These are phyloP conservation scores for Termitomyces sp. DNA, from an alignment of 768 basidiomycete species.

Conservation along the genomic window DNA sequence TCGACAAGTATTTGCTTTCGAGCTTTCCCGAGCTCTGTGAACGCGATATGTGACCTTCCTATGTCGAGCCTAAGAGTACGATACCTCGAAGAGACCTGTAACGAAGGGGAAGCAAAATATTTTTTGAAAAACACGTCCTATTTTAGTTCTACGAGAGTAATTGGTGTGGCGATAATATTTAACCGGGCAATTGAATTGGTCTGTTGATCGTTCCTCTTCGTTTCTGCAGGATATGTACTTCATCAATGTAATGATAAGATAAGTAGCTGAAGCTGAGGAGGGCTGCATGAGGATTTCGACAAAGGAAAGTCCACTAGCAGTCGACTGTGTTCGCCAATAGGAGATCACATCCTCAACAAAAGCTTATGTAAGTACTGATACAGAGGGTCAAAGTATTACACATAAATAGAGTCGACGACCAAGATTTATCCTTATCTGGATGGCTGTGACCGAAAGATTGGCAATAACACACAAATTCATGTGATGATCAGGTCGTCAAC, in stretches of 20 bases:
- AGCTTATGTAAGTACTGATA: too few relatives aligned
- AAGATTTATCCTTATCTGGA: too few relatives aligned
- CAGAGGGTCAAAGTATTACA: too few relatives aligned
- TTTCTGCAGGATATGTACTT: neutral
- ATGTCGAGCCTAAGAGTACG: neutral
- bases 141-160: neutral
- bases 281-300: neutral
- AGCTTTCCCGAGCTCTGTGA: neutral
- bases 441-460: too few relatives aligned
- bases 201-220: neutral
- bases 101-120: neutral
- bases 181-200: neutral
- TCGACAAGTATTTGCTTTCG: neutral
- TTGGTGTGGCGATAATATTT: neutral
- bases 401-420: too few relatives aligned
- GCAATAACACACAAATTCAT: too few relatives aligned
- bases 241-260: neutral
- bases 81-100: neutral
- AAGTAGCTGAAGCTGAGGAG: neutral
- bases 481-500: too few relatives aligned
- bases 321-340: neutral
- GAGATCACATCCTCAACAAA: neutral
- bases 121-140: neutral
- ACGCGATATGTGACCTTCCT: too few relatives aligned
- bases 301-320: neutral